phyloP scores from a whole-genome alignment of 352 stramenopile genomes.

The Phytophthora sansomeana region DNA sequence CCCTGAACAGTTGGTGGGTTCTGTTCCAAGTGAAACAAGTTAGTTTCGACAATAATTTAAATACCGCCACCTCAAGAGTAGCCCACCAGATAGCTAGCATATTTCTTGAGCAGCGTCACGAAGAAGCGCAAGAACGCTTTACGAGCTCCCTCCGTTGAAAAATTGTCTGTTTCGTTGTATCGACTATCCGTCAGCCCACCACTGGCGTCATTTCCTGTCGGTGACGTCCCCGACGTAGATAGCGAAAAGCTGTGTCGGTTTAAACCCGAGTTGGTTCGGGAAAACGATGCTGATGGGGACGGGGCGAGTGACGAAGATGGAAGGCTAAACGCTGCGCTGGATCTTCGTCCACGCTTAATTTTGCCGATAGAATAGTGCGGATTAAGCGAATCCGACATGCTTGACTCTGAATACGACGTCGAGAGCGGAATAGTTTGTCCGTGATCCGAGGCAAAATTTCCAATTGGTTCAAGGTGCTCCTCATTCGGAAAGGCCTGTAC shows the following conservation, averaged over 20 bases:
- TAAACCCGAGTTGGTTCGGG: slow-evolving; percentile 35
- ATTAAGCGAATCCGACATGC: slow-evolving; percentile 54
- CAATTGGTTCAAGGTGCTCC: slow-evolving; percentile 82
- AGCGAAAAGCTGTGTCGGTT: slow-evolving; percentile 48
- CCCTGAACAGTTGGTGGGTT: slow-evolving; percentile 31
- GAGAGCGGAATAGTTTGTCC: slow-evolving; percentile 75
- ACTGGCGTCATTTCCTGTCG: slow-evolving; percentile 41
- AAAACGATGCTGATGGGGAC: slow-evolving; percentile 34
- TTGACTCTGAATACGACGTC: slow-evolving; percentile 66
- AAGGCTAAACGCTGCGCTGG: slow-evolving; percentile 53
- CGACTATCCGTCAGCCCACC: slow-evolving; percentile 63
- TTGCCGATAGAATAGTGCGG: slow-evolving; percentile 78
- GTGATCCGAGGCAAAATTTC: slow-evolving; percentile 70
- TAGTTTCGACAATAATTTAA: too few relatives aligned
- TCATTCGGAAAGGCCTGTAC: slow-evolving; percentile 80
- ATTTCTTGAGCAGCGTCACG: slow-evolving; percentile 84
- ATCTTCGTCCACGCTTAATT: slow-evolving; percentile 63
- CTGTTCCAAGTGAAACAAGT: slow-evolving; percentile 22
- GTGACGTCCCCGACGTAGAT: slow-evolving; percentile 29
- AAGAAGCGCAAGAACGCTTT: slow-evolving; percentile 87
- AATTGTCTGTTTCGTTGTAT: slow-evolving; percentile 79
- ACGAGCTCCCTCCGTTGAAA: slow-evolving; percentile 68
- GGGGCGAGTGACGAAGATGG: slow-evolving; percentile 40
- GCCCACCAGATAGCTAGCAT: slow-evolving; percentile 75
- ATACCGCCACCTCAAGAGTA: too few relatives aligned